These are phyloP conservation scores for Silene vulgaris DNA, from an alignment of 179 eudicot genomes.

Conservation along the genomic window DNA sequence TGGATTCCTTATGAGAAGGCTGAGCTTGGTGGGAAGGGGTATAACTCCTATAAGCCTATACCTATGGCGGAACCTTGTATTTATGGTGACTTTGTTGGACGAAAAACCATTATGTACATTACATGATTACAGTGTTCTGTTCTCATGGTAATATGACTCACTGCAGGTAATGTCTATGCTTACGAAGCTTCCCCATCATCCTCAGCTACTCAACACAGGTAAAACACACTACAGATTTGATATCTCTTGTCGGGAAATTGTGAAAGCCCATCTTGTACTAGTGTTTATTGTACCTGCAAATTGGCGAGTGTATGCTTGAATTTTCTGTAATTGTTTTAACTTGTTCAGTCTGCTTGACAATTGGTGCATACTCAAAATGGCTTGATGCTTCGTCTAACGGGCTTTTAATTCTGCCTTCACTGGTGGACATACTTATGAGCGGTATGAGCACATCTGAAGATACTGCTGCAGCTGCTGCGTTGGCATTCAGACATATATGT, in stretches of 20 bases:
- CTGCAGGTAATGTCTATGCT: conserved; percentile 78
- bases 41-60: neutral
- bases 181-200: conserved; percentile 86
- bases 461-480: conserved; percentile 91
- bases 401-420: conserved; percentile 65
- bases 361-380: conserved; percentile 99
- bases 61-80: neutral
- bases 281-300: neutral
- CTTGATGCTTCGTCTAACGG: conserved; percentile 79
- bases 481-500: conserved; percentile 91
- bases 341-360: conserved; percentile 64
- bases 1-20: neutral
- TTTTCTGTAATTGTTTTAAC: conserved; percentile 6
- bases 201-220: conserved; percentile 91
- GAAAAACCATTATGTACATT: neutral
- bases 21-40: neutral
- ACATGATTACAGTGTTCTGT: conserved; percentile 1
- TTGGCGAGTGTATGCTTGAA: neutral
- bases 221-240: conserved; percentile 12
- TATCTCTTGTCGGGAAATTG: neutral
- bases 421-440: conserved; percentile 84
- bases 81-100: neutral
- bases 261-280: neutral
- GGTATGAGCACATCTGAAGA: conserved; percentile 98
- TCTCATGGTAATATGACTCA: neutral